Percentiles rank a stretch among this genome's conserved stretches.
Conservation (phyloP, 2,329 filamentous ascomycete species). For the Annulohypoxylon truncatum region DNA sequence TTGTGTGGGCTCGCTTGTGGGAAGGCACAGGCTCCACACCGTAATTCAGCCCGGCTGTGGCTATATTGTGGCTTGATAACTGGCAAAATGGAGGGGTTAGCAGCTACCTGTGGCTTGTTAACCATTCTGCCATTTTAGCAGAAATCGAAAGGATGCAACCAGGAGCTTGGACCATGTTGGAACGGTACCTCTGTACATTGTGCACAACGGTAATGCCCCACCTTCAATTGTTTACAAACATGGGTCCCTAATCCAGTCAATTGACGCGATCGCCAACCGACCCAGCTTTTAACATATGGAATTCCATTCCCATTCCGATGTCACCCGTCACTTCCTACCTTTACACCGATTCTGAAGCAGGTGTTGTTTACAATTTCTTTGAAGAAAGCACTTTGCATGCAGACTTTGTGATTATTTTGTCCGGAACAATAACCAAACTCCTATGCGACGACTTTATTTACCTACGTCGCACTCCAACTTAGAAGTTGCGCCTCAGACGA, state of each 20-base stretch:
- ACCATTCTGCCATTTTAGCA: too few relatives aligned
- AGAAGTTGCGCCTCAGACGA: conserved; percentile 5
- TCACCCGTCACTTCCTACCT: neutral
- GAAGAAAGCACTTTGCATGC: neutral
- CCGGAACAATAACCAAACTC: neutral
- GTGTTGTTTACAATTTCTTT: neutral
- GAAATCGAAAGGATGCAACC: neutral
- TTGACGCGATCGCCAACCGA: conserved; percentile 29
- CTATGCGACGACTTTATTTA: conserved; percentile 16
- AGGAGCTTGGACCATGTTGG: conserved; percentile 4
- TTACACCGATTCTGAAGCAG: neutral
- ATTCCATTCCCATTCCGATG: conserved; percentile 7
- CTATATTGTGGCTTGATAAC: neutral
- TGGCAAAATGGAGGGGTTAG: neutral
- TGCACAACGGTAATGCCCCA: conserved; percentile 10
- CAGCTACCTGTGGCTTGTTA: neutral
- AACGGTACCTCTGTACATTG: neutral
- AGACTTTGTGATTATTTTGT: neutral
- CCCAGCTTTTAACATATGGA: neutral
- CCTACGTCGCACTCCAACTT: neutral
- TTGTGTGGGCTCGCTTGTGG: conserved; percentile 42
- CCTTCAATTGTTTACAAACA: conserved; percentile 42
- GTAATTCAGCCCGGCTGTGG: conserved; percentile 27
- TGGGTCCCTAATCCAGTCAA: conserved; percentile 7
- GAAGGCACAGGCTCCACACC: conserved; percentile 9